Base-by-base conservation (phyloP, 352 stramenopile species). In the Albugo laibachii region DNA sequence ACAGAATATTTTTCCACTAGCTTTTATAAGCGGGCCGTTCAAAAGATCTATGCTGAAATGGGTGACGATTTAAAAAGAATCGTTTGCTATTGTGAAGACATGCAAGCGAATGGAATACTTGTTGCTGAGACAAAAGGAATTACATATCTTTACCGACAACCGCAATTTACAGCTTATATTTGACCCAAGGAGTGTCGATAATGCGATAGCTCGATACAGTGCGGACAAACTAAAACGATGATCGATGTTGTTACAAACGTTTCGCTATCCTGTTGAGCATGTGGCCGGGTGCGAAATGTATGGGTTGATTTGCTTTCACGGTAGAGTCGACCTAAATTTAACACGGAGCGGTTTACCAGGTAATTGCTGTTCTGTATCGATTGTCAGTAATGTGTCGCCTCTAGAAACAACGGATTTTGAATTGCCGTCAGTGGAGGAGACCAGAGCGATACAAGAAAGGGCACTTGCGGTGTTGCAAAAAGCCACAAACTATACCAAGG, bases 221-320 rank as follows among this genome's bases (percentile, higher is more conserved):
- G 59, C 53, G 0, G 49, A 63, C 47, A 66, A 66, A 45, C 39
- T 63, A 1, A 41, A 58, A 43, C 40, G 56, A 2, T 66, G 56
- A 55, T 43, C 55, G 1, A 39, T 49, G 1, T 47, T 42, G 2
- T 31, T 63, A 45, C 44, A 34, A 13, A 45, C 45, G 18, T 63
- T 61, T 27, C 35, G 42, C 6, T 66, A 63, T 21, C 53, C 24
- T 31, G 24, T 31, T 10, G 24, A 31, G 3, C 3, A 31, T 41
- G 39, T 64, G 14, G 1, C 50, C 4, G 56, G 56, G 1, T 48
- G 58, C 0, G 49, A 49, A 63, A 67, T n/a, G 48, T 58, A 5
- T 65, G 60, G 60, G 49, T 44, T 0, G 57, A 68, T 39, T 47
- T 68, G n/a, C 42, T 68, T 6, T 53, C 47, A 1, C 13, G 60